Conservation (phyloP, 106 monocot species). For the Posidonia australis region DNA sequence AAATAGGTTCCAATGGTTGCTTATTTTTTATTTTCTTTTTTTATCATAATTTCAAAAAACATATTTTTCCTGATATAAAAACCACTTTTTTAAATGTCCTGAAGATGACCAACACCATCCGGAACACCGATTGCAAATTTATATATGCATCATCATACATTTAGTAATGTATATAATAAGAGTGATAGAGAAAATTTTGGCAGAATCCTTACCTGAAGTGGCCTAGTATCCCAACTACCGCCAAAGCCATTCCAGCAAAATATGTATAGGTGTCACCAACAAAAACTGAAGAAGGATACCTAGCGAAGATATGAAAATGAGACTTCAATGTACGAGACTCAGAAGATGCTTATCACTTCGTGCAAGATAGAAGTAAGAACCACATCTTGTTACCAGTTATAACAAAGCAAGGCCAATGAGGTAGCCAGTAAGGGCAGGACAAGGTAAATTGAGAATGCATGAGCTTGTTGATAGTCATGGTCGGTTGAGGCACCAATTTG, state of each 20-base stretch:
- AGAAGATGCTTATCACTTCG: neutral
- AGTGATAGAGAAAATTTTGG: neutral
- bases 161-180: neutral
- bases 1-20: no score
- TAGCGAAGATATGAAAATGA: slow-evolving; percentile 3
- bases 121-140: no score
- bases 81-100: no score
- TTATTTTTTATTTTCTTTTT: no score
- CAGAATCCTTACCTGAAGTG: slow-evolving; percentile 64
- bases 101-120: no score
- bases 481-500: slow-evolving; percentile 83
- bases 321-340: neutral
- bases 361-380: neutral
- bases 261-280: slow-evolving; percentile 96
- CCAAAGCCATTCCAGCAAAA: slow-evolving; percentile 96
- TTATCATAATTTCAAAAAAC: no score
- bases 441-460: slow-evolving; percentile 93
- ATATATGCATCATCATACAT: neutral
- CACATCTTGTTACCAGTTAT: slow-evolving; percentile 56
- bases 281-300: slow-evolving; percentile 99
- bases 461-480: slow-evolving; percentile 69
- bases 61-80: no score
- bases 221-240: slow-evolving; percentile 88
- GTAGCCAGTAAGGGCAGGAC: slow-evolving; percentile 62
- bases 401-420: slow-evolving; percentile 85